Evolutionary conservation across 1,284 basidiomycete species (phyloP).

Genomic region (Tremellales sp.): DNA sequence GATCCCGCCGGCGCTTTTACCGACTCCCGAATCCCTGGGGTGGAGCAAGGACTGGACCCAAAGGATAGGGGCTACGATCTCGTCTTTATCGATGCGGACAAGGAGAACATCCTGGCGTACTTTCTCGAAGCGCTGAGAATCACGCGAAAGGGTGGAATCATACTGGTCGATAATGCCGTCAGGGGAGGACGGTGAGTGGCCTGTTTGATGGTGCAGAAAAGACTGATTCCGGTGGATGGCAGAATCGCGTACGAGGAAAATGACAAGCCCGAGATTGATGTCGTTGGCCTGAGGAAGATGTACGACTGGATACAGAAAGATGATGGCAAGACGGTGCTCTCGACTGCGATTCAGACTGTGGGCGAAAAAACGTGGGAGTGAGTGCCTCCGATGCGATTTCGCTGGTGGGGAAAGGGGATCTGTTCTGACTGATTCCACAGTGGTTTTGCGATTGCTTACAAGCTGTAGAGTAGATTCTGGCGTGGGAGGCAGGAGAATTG

Average conservation of each 20-base stretch:
- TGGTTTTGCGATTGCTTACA: conserved; percentile 30
- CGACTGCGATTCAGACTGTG: conserved; percentile 39
- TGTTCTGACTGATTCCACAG: conserved; percentile 16
- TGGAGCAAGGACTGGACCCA: conserved; percentile 14
- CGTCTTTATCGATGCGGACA: conserved; percentile 44
- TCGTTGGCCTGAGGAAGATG: conserved; percentile 32
- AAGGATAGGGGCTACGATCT: conserved; percentile 36
- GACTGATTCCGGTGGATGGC: background rate
- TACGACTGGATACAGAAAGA: conserved; percentile 44
- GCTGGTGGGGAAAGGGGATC: background rate
- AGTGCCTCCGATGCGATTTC: conserved; percentile 10
- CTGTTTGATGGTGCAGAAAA: background rate
- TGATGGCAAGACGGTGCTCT: conserved; percentile 37
- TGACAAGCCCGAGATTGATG: conserved; percentile 19
- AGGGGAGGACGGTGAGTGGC: conserved; percentile 32
- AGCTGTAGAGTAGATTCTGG: conserved; percentile 21
- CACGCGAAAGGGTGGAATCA: conserved; percentile 33
- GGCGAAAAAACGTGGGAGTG: conserved; percentile 45
- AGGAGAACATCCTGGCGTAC: conserved; percentile 34
- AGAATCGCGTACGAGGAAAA: conserved; percentile 22
- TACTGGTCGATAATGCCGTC: conserved; percentile 41
- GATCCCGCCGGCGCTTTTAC: conserved; percentile 19
- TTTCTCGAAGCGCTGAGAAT: conserved; percentile 34
- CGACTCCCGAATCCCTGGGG: conserved; percentile 17
- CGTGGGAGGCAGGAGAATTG: background rate